These are phyloP conservation scores for Aphanomyces astaci DNA, from an alignment of 352 stramenopile genomes.

Conservation along the genomic window DNA sequence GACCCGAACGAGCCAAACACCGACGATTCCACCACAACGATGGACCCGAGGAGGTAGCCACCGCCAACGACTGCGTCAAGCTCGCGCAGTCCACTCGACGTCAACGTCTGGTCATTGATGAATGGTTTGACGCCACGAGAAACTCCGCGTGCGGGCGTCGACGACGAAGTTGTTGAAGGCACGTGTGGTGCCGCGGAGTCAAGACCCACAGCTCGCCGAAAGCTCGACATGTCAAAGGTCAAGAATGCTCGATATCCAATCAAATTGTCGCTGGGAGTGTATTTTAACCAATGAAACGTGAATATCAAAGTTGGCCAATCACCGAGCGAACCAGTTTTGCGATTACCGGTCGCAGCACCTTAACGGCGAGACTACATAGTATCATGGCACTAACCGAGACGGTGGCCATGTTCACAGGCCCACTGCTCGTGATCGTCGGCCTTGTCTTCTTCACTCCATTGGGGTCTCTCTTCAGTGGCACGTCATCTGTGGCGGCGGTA, in stretches of 20 bases:
- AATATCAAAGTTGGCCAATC: constrained; percentile 2
- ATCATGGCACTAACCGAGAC: neutral
- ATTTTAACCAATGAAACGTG: neutral
- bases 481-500: neutral
- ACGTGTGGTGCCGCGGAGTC: neutral
- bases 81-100: constrained; percentile 45
- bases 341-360: neutral
- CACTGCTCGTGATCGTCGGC: constrained; percentile 14
- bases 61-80: constrained; percentile 49
- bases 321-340: neutral
- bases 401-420: constrained; percentile 7
- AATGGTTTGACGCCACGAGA: constrained; percentile 55
- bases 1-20: constrained; percentile 26
- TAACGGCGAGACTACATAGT: neutral
- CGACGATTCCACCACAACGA: constrained; percentile 39
- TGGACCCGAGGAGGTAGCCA: constrained; percentile 41
- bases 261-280: neutral
- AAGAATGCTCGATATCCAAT: neutral
- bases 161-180: neutral
- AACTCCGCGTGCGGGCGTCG: neutral
- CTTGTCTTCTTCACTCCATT: constrained; percentile 19
- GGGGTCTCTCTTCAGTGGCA: neutral
- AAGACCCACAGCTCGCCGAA: constrained; percentile 14
- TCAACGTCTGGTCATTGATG: constrained; percentile 52
- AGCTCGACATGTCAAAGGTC: constrained; percentile 15